Base-by-base conservation (phyloP, 352 stramenopile species). In the Phytophthora citrophthora region DNA sequence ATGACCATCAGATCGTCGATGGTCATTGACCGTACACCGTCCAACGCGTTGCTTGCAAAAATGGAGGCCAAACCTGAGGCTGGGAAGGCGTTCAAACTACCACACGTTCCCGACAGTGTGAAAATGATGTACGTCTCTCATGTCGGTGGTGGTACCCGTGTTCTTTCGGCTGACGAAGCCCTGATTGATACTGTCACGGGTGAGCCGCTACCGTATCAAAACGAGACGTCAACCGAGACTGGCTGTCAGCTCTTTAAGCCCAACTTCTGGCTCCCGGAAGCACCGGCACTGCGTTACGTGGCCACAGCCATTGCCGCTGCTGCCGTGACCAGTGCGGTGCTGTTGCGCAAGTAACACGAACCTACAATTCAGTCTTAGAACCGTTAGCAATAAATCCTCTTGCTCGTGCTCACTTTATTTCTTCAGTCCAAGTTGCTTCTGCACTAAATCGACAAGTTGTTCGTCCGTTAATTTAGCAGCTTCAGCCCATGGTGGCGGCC, bases 111-210 rank as follows among this genome's bases (percentile, higher is more conserved):
- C 1, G 55, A 72, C 39, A 58, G 70, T 43, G 68, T 93, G 31
- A 88, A 91, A 61, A 86, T 86, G 81, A 72, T 90, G 29, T 91
- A 90, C 52, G 75, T 93, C 13, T 84, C 81, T 61, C 70, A 72
- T 11, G 84, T 93, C 3, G 84, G 81, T 24, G 72, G 74, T 15
- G 81, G 84, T 6, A 74, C 80, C 3, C 55, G 54, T 27, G 75
- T 86, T 20, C 56, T 90, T n/a, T 29, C 65, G 0, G 8, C 44
- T 0, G 46, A 74, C 2, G 72, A 88, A 39, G 68, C 81, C 8
- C 70, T 93, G 13, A 60, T 91, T 12, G 78, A 93, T 38, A n/a
- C 54, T 4, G 44, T 41, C 16, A 85, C 79, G 5, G 81, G 81
- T 3, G 53, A 81, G 7, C 80, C 77, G 0, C 44, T 75, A 20